Evolutionary conservation across 805 yeast species (phyloP).

Genomic region (Kuraishia borneana): DNA sequence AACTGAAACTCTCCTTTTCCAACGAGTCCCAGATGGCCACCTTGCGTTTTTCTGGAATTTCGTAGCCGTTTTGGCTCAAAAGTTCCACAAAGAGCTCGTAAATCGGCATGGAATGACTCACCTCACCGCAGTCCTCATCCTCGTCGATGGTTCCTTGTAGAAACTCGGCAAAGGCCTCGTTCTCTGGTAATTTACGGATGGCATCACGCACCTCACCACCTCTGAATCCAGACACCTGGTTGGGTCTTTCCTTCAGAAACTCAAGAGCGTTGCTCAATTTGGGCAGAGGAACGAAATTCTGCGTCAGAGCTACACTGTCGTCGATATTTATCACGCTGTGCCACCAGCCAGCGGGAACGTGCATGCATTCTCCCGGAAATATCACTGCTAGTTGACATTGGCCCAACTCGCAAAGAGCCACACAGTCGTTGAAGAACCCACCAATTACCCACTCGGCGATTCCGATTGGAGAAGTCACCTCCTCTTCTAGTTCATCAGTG

Average conservation of each 20-base stretch:
- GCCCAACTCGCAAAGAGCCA: conserved; percentile 32
- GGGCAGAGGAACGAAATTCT: conserved; percentile 70
- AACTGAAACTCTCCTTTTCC: conserved; percentile 22
- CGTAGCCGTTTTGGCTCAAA: conserved; percentile 27
- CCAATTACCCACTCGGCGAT: conserved; percentile 84
- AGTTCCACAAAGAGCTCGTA: conserved; percentile 49
- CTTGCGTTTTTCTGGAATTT: too few species aligned
- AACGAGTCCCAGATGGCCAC: too few species aligned
- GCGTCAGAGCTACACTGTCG: conserved; percentile 79
- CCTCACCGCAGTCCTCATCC: conserved; percentile 53
- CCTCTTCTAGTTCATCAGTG: conserved; percentile 67
- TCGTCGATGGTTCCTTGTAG: conserved; percentile 8
- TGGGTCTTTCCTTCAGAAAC: conserved; percentile 54
- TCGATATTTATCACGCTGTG: conserved; percentile 82
- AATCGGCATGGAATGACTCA: conserved; percentile 34
- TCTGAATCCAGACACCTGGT: conserved; percentile 75
- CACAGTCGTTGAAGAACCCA: conserved; percentile 68
- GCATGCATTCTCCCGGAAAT: conserved; percentile 72
- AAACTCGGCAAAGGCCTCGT: conserved; percentile 8
- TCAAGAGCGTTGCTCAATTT: conserved; percentile 50
- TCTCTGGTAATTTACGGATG: conserved; percentile 18
- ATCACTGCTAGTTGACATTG: conserved; percentile 62
- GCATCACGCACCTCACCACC: conserved; percentile 35
- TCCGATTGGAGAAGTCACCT: conserved; percentile 87
- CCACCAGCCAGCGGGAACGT: conserved; percentile 98